Base-by-base conservation (phyloP, 306 rosid genomes). In the Quercus ilex region DNA sequence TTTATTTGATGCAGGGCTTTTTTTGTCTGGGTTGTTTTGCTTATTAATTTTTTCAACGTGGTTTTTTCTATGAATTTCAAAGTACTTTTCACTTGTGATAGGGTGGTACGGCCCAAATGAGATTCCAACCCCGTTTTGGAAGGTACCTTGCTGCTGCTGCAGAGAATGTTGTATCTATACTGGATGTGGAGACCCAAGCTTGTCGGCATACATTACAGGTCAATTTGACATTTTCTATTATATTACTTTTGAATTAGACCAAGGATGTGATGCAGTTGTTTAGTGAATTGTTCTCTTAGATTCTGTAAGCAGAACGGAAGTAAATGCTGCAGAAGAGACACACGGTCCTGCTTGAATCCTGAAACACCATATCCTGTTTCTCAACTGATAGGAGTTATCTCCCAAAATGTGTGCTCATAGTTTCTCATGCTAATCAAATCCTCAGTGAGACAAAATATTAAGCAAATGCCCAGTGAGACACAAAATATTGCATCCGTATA, bases 71-170 rank as follows among this genome's bases (percentile, higher is more conserved):
- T 75, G 20, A 57, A 38, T 79, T 28, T 79, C 14, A 12, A 82
- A 49, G 64, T 35, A 31, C 41, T 70, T 57, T 70, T 67, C 11
- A 55, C 69, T 71, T 51, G 76, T 79, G 46, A 82, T 71, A 95
- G 99, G 99, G 99, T 70, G 98, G 97, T 46, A 91, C 92, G 73
- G 80, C 89, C 65, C 94, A 88, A 72, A 74, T 95, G 87, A 93
- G 99, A 91, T 95, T 95, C 78, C 99, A 95, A 85, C 97, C 99
- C 78, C 93, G 90, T 65, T 77, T 85, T 41, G 99, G 99, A 84
- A 83, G 94, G 70, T 93, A 83, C 79, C 92, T 95, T 13, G 98
- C 98, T 64, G 97, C 99, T 57, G 93, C 92, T 30, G 96, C 97
- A 6, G 99, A 95, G 62, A 95, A 91, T 35, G 84, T 91, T 33